Evolutionary conservation across 2,329 filamentous ascomycete genomes (phyloP).

Genomic region (Beauveria asiatica): DNA sequence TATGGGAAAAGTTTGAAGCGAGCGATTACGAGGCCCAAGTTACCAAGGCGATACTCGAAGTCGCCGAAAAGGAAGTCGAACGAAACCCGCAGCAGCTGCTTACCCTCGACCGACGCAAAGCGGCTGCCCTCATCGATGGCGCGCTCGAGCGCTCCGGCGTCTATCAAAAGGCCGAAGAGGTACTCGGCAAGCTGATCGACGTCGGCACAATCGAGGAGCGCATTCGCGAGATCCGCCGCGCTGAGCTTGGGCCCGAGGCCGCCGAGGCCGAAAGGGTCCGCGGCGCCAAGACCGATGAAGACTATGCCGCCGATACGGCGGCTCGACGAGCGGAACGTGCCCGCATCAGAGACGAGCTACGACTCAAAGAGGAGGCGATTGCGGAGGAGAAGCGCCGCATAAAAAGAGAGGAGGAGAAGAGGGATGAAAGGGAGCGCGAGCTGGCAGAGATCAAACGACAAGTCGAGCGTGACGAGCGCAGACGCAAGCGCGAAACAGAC

Average conservation of each 20-base stretch:
- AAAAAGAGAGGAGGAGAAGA: conserved; percentile 47
- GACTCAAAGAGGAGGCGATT: conserved; percentile 49
- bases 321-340: conserved; percentile 52
- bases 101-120: conserved; percentile 64
- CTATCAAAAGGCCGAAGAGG: conserved; percentile 61
- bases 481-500: conserved; percentile 43
- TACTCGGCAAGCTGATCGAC: conserved; percentile 61
- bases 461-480: conserved; percentile 41
- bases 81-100: conserved; percentile 63
- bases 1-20: conserved; percentile 66
- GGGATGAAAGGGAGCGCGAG: conserved; percentile 39
- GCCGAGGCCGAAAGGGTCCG: conserved; percentile 56
- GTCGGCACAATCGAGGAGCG: conserved; percentile 58
- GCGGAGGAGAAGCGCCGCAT: conserved; percentile 54
- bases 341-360: conserved; percentile 50
- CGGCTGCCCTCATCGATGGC: conserved; percentile 67
- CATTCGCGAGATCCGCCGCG: conserved; percentile 58
- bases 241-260: conserved; percentile 61
- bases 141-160: conserved; percentile 68
- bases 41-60: conserved; percentile 55
- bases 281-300: conserved; percentile 64
- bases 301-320: conserved; percentile 61
- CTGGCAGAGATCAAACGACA: conserved; percentile 42
- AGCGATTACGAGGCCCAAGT: conserved; percentile 63
- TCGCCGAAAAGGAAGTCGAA: conserved; percentile 67